phyloP scores from a whole-genome alignment of 192 early-diverging fungal species.

The Backusella luteola region DNA sequence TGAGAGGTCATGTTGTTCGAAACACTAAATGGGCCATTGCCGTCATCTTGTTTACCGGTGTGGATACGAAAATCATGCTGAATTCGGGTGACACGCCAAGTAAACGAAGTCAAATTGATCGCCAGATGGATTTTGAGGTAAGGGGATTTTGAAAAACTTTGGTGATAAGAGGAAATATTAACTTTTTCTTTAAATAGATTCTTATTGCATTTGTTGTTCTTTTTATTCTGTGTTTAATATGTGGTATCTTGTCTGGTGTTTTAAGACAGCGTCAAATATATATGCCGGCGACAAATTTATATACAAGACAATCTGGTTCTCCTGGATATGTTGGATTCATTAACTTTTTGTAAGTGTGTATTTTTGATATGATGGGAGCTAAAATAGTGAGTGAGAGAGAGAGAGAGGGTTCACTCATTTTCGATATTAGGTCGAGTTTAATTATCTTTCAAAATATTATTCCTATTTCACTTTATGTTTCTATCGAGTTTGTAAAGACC shows the following conservation, averaged over 20 bases:
- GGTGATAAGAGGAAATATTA: not conserved
- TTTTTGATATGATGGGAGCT: not conserved
- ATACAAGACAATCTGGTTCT: conserved; percentile 9
- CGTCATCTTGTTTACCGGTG: conserved; percentile 79
- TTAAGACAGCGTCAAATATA: not conserved
- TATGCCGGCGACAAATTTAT: conserved; percentile 9
- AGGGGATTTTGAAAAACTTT: too few relatives aligned
- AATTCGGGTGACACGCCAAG: conserved; percentile 89
- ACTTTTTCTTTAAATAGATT: conserved; percentile 36
- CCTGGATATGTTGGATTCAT: conserved; percentile 29
- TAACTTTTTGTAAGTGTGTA: conserved; percentile 36
- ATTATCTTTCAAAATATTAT: conserved; percentile 97
- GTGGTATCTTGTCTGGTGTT: conserved; percentile 50
- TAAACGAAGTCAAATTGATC: conserved; percentile 72
- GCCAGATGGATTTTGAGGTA: conserved; percentile 74
- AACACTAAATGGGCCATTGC: conserved; percentile 94
- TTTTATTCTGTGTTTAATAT: conserved; percentile 48
- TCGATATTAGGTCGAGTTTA: conserved; percentile 51
- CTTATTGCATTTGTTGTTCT: conserved; percentile 55
- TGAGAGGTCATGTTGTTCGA: conserved; percentile 84
- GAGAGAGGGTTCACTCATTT: not conserved
- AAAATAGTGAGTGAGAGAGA: not conserved
- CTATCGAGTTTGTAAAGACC: conserved; percentile 89
- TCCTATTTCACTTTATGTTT: conserved; percentile 94
- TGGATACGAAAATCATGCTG: conserved; percentile 88